These are phyloP conservation scores for Rhizopus microsporus DNA, from an alignment of 371 early-diverging fungal genomes.

Conservation along the genomic window DNA sequence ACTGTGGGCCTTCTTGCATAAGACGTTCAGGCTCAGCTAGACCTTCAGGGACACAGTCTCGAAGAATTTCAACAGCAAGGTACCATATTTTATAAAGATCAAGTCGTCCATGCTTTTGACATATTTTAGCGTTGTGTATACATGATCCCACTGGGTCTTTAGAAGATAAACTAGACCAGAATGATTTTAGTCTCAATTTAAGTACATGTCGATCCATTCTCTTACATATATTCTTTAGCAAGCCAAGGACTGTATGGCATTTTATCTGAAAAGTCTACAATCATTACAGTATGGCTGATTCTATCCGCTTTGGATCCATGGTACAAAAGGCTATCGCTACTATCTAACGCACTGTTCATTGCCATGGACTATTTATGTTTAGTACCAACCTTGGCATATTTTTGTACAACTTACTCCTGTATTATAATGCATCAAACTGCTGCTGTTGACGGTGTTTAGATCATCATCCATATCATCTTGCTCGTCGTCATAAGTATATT, in stretches of 20 bases:
- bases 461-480: conserved; percentile 54
- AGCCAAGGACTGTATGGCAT: conserved; percentile 59
- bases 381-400: not conserved
- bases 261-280: conserved; percentile 49
- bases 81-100: conserved; percentile 74
- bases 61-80: conserved; percentile 66
- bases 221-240: conserved; percentile 58
- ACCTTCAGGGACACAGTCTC: conserved; percentile 44
- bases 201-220: not conserved
- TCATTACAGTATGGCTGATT: conserved; percentile 39
- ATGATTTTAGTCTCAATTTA: conserved; percentile 3
- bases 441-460: conserved; percentile 31
- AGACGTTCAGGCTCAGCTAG: conserved; percentile 25
- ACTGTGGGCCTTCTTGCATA: conserved; percentile 18
- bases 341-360: conserved; percentile 31
- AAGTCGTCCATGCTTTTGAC: conserved; percentile 45
- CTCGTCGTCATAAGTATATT: conserved; percentile 52
- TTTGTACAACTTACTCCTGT: conserved; percentile 34
- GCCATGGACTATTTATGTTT: conserved; percentile 31
- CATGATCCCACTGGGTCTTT: conserved; percentile 63
- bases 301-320: conserved; percentile 44
- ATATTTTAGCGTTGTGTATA: conserved; percentile 62
- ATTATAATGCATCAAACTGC: conserved; percentile 44
- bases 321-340: conserved; percentile 39
- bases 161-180: conserved; percentile 37